Evolutionary conservation across 148 eudicot species (phyloP).

Genomic region (Nepenthes mirabilis): DNA sequence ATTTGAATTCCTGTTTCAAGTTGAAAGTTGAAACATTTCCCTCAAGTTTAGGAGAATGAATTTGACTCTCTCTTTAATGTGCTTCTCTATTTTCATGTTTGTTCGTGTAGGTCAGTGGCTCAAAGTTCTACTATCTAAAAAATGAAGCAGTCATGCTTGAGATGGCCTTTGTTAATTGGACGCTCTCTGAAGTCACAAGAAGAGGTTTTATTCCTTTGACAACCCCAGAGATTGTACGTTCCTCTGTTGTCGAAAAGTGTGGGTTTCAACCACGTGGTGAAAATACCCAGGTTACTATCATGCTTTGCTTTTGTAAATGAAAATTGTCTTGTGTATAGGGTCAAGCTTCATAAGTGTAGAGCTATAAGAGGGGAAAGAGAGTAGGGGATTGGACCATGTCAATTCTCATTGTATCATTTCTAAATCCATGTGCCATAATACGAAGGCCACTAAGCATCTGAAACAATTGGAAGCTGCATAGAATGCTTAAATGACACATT

Average conservation of each 20-base stretch:
- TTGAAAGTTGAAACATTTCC: no score
- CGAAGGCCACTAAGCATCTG: no score
- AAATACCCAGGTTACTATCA: conserved; percentile 64
- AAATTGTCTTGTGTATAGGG: no score
- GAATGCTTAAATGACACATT: no score
- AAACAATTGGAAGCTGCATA: no score
- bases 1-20: no score
- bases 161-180: conserved; percentile 84
- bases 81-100: conserved; percentile 4
- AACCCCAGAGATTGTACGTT: conserved; percentile 82
- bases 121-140: conserved; percentile 88
- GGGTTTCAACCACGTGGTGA: conserved; percentile 96
- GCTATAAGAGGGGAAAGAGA: no score
- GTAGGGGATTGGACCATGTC: no score
- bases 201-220: conserved; percentile 85
- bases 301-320: not conserved
- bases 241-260: conserved; percentile 86
- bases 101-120: conserved; percentile 64
- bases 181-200: conserved; percentile 59
- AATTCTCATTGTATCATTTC: no score
- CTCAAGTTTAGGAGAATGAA: no score
- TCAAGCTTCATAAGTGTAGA: no score
- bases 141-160: conserved; percentile 88
- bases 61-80: not conserved
- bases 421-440: no score